A percentile compares a stretch with the other conserved stretches of the same genome.
Conservation (phyloP, 306 rosid genomes). For the Fragaria ananassa region DNA sequence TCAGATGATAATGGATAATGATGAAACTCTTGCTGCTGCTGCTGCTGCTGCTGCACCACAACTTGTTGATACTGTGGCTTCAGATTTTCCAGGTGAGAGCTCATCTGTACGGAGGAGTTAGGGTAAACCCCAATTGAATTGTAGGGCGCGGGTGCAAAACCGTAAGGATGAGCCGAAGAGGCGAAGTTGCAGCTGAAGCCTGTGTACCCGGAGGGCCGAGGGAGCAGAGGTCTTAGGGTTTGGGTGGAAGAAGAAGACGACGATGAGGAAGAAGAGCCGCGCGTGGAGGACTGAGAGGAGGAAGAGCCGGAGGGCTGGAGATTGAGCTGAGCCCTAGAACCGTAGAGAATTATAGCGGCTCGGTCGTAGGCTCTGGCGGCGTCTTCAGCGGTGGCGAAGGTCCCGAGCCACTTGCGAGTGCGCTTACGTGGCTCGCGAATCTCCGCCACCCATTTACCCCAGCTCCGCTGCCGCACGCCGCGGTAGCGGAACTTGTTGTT, state of each 20-base stretch:
- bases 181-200: constrained; percentile 23
- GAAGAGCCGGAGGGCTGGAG: constrained; percentile 55
- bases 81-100: neutral
- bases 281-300: constrained; percentile 29
- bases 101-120: constrained; percentile 11
- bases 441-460: constrained; percentile 99
- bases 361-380: constrained; percentile 96
- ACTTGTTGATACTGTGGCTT: constrained; percentile 4
- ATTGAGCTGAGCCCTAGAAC: constrained; percentile 82
- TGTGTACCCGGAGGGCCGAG: constrained; percentile 54
- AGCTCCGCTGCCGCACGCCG: constrained; percentile 88
- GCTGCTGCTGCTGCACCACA: constrained; percentile 15
- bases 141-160: constrained; percentile 33
- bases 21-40: neutral
- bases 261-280: constrained; percentile 24
- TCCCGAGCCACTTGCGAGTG: constrained; percentile 91
- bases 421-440: constrained; percentile 92
- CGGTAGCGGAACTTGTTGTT: constrained; percentile 87
- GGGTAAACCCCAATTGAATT: constrained; percentile 21
- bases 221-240: constrained; percentile 69
- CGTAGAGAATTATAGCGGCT: constrained; percentile 80
- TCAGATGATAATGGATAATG: neutral
- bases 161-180: constrained; percentile 27
- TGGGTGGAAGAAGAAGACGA: constrained; percentile 49
- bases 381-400: constrained; percentile 89